Percentiles rank a stretch among this genome's conserved stretches.
These are phyloP conservation scores for Chrysochromulina tobinii DNA, from an alignment of 78 protist species.

Conservation along the genomic window DNA sequence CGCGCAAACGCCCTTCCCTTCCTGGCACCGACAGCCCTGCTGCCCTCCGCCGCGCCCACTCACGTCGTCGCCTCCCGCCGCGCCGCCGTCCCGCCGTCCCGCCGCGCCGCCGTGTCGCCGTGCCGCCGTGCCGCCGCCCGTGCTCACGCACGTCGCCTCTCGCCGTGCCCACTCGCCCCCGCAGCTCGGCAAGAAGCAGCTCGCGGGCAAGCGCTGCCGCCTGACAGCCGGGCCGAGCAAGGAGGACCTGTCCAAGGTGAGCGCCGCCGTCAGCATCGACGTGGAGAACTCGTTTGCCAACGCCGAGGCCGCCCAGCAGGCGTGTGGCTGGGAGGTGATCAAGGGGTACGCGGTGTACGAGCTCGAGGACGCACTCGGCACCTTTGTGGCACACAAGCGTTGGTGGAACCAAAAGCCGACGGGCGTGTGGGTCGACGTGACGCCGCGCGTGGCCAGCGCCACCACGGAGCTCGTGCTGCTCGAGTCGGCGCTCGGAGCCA, in stretches of 20 bases:
- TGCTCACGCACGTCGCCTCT: too few species aligned
- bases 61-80: too few species aligned
- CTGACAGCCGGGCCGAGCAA: neutral
- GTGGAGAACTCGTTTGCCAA: neutral
- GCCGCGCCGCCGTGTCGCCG: too few species aligned
- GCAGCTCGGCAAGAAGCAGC: neutral
- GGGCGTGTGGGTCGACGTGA: constrained; percentile 21
- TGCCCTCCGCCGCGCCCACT: too few species aligned
- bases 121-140: too few species aligned
- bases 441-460: neutral
- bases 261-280: neutral
- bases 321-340: neutral
- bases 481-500: neutral
- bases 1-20: too few species aligned
- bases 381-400: neutral
- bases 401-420: neutral
- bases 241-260: neutral
- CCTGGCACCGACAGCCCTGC: too few species aligned
- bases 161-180: too few species aligned
- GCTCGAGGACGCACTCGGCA: neutral
- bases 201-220: neutral
- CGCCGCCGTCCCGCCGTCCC: too few species aligned
- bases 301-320: neutral
- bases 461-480: neutral
- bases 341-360: neutral